Evolutionary conservation across 2,329 filamentous ascomycete species (phyloP).

Genomic region (Epichloe gansuensis): DNA sequence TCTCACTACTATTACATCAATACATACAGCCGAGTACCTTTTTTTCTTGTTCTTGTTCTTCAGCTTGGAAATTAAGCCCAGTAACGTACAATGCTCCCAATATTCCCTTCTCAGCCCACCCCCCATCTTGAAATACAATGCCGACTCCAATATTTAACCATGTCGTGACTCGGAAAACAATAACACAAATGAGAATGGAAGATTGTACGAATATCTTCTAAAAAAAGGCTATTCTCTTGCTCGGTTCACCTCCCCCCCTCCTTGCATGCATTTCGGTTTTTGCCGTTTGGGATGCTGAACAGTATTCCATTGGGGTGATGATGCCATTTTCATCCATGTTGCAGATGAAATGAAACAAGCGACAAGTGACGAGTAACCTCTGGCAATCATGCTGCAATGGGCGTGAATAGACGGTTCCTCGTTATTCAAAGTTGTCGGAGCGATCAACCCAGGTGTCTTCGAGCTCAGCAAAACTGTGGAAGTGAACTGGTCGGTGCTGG

Average conservation of each 20-base stretch:
- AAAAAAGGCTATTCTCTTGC: no score
- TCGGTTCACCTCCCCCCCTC: no score
- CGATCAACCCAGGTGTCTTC: constrained; percentile 95
- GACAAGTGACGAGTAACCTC: not conserved
- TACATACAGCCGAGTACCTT: not conserved
- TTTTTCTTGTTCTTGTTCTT: not conserved
- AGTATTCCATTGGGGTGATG: no score
- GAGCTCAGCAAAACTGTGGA: constrained; percentile 92
- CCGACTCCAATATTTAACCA: not conserved
- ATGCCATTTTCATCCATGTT: no score
- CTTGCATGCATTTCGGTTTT: no score
- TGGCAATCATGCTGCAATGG: not conserved
- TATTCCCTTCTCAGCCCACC: not conserved
- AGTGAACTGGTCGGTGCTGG: constrained; percentile 83
- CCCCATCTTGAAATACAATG: not conserved
- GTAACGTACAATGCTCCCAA: not conserved
- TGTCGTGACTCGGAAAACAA: not conserved
- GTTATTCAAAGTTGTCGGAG: constrained; percentile 80
- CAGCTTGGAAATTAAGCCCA: not conserved
- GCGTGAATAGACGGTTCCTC: not conserved
- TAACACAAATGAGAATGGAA: not conserved
- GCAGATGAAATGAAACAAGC: no score
- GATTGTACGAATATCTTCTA: no score
- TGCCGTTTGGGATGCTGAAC: no score
- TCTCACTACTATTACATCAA: not conserved